Evolutionary conservation across 208 protist species (phyloP), one percentile per base, ranked within the genome.

Genomic region (Phytomonas francai): DNA sequence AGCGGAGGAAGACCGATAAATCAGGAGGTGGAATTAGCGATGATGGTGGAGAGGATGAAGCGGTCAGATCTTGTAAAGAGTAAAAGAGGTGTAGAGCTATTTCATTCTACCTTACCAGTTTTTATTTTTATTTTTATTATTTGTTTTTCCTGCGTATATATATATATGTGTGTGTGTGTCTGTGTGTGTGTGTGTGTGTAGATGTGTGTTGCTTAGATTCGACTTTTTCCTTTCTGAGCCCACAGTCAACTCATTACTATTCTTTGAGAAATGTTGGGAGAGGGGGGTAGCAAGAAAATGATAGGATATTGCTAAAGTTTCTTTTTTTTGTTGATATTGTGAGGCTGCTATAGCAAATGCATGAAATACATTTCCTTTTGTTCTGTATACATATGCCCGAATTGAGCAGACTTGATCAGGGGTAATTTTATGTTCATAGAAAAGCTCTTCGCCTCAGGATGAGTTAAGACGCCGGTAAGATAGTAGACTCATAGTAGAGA

Each of bases 81-180:
- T 25, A 28, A 31, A 60, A 12, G 6, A 19, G 4, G 39, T 49
- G 39, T 19, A 19, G 14, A 12, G 4, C 9, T n/a, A 36, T 54
- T 45, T 27, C 25, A 33, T 74, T 27, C 49, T 51, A 69, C 11
- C 22, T 59, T 59, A 60, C 60, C 42, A 74, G 12, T 32, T 36
- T 71, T 59, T 72, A 9, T 31, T 16, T 73, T 65, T 67, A 63
- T 65, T 75, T 63, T 54, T 65, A 27, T 65, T 69, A 63, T 59
- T 67, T 67, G 6, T 68, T 73, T 60, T 67, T 6, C 33, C 27
- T 73, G 39, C 16, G 12, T 3, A 12, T 49, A 12, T 19, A 19
- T 19, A 19, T 9, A 12, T 9, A 1, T 3, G 12, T 49, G 39
- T 49, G 12, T 3, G 39, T 49, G 39, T 19, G 12, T 19, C 1